Evolutionary conservation across 192 early-diverging fungal species (phyloP), one percentile per base, ranked within the genome.

Genomic region (Borealophlyctis nickersoniae): DNA sequence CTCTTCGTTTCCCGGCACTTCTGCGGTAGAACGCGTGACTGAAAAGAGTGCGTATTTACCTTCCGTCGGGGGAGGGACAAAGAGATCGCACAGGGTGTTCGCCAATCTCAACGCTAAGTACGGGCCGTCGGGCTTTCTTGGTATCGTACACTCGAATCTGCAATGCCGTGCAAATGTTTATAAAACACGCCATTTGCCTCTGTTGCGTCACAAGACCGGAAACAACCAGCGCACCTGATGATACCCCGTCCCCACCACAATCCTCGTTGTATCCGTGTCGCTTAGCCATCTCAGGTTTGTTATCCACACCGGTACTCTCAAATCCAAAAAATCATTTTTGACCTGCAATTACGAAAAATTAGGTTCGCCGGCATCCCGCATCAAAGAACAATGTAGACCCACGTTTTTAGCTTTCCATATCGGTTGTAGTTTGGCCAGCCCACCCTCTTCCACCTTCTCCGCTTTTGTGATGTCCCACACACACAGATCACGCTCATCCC

Each of bases 331-430:
- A 56, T 95, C 92, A 65, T 91, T 84, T 29, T 78, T 71, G 27
- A 81, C 28, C 36, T 58, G n/a, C 23, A 7, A 9, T 7, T 5
- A 58, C 29, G 9, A 22, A 49, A n/a, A n/a, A n/a, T n/a, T n/a
- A n/a, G n/a, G n/a, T n/a, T n/a, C n/a, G n/a, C n/a, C n/a, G n/a
- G n/a, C n/a, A n/a, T n/a, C n/a, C n/a, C n/a, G n/a, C n/a, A n/a
- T n/a, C n/a, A n/a, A n/a, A n/a, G n/a, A n/a, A n/a, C n/a, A n/a
- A n/a, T n/a, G n/a, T n/a, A 11, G 13, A 49, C 29, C 13, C 3
- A 92, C 90, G 70, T 97, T 97, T 70, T 92, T 92, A 36, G 93
- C 87, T 56, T 78, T 84, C 79, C 90, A 95, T 7, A 88, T 27
- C 9, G 87, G 84, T n/a, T 86, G 77, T 29, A 63, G 54, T 52